These are phyloP conservation scores for Mortierella polycephala DNA, from an alignment of 371 early-diverging fungal genomes.

Conservation along the genomic window DNA sequence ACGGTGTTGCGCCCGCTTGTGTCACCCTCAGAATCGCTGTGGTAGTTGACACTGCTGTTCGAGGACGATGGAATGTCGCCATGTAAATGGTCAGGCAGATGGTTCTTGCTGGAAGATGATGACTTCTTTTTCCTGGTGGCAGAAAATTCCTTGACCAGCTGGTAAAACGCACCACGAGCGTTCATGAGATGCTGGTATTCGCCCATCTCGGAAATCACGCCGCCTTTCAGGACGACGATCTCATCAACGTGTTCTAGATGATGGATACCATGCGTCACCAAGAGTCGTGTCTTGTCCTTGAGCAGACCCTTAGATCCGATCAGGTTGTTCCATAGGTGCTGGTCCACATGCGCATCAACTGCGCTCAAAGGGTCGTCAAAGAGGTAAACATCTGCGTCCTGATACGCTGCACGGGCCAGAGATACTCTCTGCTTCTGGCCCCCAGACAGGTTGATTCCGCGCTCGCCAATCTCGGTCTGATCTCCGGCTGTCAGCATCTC, in stretches of 20 bases:
- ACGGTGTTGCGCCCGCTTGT: constrained; percentile 16
- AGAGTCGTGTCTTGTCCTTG: constrained; percentile 81
- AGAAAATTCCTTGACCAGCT: constrained; percentile 58
- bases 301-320: constrained; percentile 86
- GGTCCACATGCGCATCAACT: constrained; percentile 93
- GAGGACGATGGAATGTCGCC: constrained; percentile 1
- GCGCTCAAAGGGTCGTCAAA: constrained; percentile 67
- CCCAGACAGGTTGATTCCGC: constrained; percentile 90
- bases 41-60: constrained; percentile 9
- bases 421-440: constrained; percentile 83
- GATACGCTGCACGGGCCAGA: constrained; percentile 66
- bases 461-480: constrained; percentile 93
- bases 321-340: constrained; percentile 80
- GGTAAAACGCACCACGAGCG: constrained; percentile 56
- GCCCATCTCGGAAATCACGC: constrained; percentile 79
- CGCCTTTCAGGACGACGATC: constrained; percentile 84
- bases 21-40: constrained; percentile 7
- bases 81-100: constrained; percentile 20
- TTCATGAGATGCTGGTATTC: constrained; percentile 49
- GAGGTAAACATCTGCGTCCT: constrained; percentile 67
- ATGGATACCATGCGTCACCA: constrained; percentile 94
- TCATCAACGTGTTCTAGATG: constrained; percentile 76
- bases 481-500: constrained; percentile 83
- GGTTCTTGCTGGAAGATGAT: constrained; percentile 7
- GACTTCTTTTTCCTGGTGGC: constrained; percentile 34